Conservation (phyloP, 352 stramenopile species). For the Elongisporangium anandrum region DNA sequence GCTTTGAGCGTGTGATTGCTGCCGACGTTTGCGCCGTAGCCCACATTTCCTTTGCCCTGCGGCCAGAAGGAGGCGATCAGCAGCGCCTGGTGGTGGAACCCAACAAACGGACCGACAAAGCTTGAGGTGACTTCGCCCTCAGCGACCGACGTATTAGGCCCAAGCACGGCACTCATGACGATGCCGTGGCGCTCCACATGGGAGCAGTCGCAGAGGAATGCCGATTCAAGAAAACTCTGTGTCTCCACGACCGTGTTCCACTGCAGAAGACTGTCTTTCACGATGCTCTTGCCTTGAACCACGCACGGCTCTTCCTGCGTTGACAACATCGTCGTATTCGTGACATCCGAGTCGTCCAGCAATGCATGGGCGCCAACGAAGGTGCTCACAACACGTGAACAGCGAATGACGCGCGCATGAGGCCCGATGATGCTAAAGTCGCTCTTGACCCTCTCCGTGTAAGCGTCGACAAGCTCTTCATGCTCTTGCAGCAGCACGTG, state of each 20-base stretch:
- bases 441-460: conserved; percentile 36
- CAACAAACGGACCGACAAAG: conserved; percentile 92
- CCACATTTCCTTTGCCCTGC: conserved; percentile 91
- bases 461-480: conserved; percentile 44
- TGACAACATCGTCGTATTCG: conserved; percentile 65
- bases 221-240: conserved; percentile 55
- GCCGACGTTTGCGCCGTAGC: conserved; percentile 94
- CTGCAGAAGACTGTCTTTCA: conserved; percentile 64
- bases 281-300: conserved; percentile 55
- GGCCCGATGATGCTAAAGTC: conserved; percentile 47
- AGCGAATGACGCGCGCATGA: conserved; percentile 54
- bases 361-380: conserved; percentile 65
- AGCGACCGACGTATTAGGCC: conserved; percentile 80
- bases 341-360: conserved; percentile 59
- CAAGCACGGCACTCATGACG: conserved; percentile 84
- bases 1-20: conserved; percentile 96
- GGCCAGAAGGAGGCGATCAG: conserved; percentile 92
- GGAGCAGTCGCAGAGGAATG: conserved; percentile 76
- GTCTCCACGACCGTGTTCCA: conserved; percentile 63
- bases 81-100: conserved; percentile 93
- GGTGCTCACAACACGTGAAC: conserved; percentile 44
- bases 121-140: conserved; percentile 90
- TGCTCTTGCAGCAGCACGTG: conserved; percentile 34
- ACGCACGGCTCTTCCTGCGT: conserved; percentile 33
- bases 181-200: conserved; percentile 80